Evolutionary conservation across 805 yeast genomes (phyloP).

Genomic region (Sugiyamaella marilandica): DNA sequence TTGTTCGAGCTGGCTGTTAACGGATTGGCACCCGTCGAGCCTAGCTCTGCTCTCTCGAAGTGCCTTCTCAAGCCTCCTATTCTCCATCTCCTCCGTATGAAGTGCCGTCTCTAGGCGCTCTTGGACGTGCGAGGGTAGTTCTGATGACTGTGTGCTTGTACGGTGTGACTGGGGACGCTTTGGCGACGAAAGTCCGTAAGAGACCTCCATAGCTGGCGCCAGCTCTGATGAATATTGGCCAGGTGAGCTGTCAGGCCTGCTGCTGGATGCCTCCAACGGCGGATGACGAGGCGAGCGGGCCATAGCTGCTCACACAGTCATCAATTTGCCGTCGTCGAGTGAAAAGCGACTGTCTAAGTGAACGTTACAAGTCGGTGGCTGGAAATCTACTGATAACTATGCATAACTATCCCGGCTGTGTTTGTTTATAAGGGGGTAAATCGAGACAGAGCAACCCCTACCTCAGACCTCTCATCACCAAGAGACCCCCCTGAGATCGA

Average conservation of each 20-base stretch:
- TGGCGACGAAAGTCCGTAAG: background rate
- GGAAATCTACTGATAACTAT: background rate
- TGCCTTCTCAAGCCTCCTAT: slow-evolving; percentile 15
- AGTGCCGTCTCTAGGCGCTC: slow-evolving; percentile 17
- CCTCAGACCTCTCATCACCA: no score
- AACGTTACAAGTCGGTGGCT: background rate
- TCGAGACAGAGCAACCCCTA: background rate
- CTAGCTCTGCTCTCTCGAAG: slow-evolving; percentile 14
- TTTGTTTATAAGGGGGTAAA: slow-evolving; percentile 5
- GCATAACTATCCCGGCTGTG: slow-evolving; percentile 1
- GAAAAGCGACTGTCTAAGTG: no score
- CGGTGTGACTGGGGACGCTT: background rate
- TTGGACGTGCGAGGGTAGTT: slow-evolving; percentile 1
- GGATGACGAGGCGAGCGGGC: background rate
- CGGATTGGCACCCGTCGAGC: slow-evolving; percentile 12
- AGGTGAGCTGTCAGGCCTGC: background rate
- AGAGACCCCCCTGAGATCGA: no score
- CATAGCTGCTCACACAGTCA: background rate
- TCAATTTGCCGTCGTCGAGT: no score
- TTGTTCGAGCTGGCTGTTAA: slow-evolving; percentile 26
- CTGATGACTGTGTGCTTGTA: background rate
- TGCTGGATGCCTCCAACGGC: background rate
- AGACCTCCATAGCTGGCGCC: background rate
- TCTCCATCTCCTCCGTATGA: slow-evolving; percentile 21
- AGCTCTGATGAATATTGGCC: background rate